Evolutionary conservation across 768 basidiomycete genomes (phyloP).

Genomic region (Hypholoma sublateritium): DNA sequence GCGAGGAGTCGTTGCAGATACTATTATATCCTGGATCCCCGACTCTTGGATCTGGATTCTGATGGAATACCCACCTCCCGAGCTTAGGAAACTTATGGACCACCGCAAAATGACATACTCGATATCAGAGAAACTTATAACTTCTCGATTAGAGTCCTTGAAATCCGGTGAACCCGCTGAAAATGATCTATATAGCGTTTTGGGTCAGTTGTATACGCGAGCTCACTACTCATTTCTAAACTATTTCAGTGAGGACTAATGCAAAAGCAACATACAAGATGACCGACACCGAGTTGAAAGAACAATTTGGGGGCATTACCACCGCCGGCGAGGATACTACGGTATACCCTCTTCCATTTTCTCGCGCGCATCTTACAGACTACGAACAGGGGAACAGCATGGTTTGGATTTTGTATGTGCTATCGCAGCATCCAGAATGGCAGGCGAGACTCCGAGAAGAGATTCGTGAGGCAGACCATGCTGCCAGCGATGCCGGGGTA

Average conservation of each 20-base stretch:
- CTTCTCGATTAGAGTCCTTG: neutral
- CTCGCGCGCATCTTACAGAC: too few relatives aligned
- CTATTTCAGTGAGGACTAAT: neutral
- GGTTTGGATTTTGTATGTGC: constrained; percentile 4
- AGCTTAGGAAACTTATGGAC: neutral
- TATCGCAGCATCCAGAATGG: constrained; percentile 1
- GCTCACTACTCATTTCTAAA: neutral
- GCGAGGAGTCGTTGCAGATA: neutral
- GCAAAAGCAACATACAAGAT: neutral
- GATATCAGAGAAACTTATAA: neutral
- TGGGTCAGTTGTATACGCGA: neutral
- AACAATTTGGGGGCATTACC: constrained; percentile 6
- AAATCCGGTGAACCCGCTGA: neutral
- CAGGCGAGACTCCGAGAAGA: constrained; percentile 6
- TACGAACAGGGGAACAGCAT: neutral
- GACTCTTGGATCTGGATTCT: neutral
- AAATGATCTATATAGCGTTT: neutral
- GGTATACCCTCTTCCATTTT: neutral
- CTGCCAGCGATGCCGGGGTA: neutral
- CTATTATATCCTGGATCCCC: neutral
- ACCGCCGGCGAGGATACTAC: constrained; percentile 9
- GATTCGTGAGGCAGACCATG: neutral
- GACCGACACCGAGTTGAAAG: neutral
- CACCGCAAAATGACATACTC: neutral
- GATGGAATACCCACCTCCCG: neutral